Conservation (phyloP, 108 stramenopile species). For the Parmales sp. region DNA sequence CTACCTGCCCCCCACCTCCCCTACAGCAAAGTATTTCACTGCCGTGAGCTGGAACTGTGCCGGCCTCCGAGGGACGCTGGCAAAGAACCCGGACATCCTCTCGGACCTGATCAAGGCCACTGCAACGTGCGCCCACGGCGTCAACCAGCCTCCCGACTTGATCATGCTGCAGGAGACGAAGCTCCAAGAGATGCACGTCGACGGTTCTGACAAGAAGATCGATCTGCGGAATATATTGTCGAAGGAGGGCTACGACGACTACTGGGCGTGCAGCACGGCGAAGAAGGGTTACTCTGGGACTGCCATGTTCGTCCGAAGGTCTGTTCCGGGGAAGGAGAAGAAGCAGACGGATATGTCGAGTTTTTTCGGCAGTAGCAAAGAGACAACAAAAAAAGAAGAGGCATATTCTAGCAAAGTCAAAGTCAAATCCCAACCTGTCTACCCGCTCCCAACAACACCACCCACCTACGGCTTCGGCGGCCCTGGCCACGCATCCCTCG, state of each 20-base stretch:
- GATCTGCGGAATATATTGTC: constrained; percentile 49
- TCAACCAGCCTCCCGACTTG: no score
- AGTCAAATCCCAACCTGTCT: no score
- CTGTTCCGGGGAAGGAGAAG: constrained; percentile 14
- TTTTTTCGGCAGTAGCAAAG: constrained; percentile 45
- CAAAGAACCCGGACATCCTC: constrained; percentile 55
- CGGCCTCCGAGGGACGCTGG: constrained; percentile 67
- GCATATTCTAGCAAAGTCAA: no score
- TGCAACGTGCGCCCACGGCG: constrained; percentile 44
- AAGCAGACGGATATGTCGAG: constrained; percentile 62
- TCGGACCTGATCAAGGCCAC: constrained; percentile 39
- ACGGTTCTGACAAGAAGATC: constrained; percentile 49
- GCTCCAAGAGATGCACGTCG: constrained; percentile 68
- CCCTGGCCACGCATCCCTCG: constrained; percentile 13
- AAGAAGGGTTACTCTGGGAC: constrained; percentile 97
- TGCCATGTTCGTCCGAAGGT: constrained; percentile 58
- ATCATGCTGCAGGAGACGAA: constrained; percentile 86
- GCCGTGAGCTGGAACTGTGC: constrained; percentile 87
- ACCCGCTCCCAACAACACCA: no score
- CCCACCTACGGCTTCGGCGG: no score
- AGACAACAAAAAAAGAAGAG: constrained; percentile 15
- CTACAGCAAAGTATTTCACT: constrained; percentile 22
- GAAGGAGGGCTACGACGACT: constrained; percentile 65
- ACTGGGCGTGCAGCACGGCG: constrained; percentile 71
- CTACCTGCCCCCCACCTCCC: neutral